phyloP scores from a whole-genome alignment of 2,329 filamentous ascomycete species.

The Dactylellina sp. region DNA sequence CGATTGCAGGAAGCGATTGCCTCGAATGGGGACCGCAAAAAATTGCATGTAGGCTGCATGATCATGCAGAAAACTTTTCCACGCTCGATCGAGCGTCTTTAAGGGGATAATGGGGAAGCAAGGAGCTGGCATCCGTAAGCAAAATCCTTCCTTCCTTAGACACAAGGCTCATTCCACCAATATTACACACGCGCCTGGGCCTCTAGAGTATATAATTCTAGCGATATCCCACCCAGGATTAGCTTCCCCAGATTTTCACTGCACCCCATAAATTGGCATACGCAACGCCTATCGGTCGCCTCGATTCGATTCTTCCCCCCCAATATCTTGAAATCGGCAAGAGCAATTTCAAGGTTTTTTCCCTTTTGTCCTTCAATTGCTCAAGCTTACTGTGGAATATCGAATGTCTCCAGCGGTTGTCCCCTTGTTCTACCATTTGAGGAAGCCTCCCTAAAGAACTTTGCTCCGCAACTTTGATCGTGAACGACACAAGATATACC shows the following conservation, averaged over 20 bases:
- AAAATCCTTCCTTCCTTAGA: slow-evolving; percentile 21
- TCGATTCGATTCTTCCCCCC: not conserved
- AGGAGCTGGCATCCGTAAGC: slow-evolving; percentile 10
- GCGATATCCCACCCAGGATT: slow-evolving; percentile 29
- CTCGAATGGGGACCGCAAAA: slow-evolving; percentile 7
- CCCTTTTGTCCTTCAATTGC: not conserved
- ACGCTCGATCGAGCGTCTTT: slow-evolving; percentile 26
- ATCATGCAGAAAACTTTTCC: slow-evolving; percentile 36
- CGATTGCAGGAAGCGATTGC: not conserved
- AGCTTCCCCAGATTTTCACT: slow-evolving; percentile 55
- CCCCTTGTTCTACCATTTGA: slow-evolving; percentile 23
- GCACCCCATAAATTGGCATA: slow-evolving; percentile 40
- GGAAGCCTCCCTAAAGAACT: slow-evolving; percentile 52
- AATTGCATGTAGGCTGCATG: slow-evolving; percentile 25
- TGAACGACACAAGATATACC: not conserved
- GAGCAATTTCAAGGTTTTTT: not conserved
- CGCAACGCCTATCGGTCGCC: slow-evolving; percentile 19
- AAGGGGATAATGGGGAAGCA: slow-evolving; percentile 31
- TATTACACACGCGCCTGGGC: slow-evolving; percentile 1
- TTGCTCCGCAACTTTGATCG: not conserved
- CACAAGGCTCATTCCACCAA: not conserved
- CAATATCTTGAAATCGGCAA: slow-evolving; percentile 7
- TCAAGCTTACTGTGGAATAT: not conserved
- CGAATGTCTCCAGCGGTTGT: slow-evolving; percentile 42
- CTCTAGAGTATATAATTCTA: slow-evolving; percentile 31